These are phyloP conservation scores for Beauveria brongniartii DNA, from an alignment of 2,329 filamentous ascomycete genomes.

Conservation along the genomic window DNA sequence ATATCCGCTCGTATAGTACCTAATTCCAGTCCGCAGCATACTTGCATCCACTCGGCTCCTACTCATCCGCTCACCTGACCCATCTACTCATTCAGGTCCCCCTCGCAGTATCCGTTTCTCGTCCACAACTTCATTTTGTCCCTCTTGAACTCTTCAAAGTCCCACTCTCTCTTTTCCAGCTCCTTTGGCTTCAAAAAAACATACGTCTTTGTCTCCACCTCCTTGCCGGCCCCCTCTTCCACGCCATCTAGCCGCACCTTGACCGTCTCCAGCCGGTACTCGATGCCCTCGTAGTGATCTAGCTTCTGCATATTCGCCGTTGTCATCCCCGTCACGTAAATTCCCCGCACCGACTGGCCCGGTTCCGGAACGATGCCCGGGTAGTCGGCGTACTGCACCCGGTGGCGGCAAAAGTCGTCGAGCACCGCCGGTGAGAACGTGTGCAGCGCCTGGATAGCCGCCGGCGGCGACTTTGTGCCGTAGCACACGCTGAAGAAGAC, in stretches of 20 bases:
- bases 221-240: constrained; percentile 30
- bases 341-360: constrained; percentile 59
- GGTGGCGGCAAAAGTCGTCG: constrained; percentile 59
- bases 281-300: constrained; percentile 72
- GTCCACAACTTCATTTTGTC: constrained; percentile 59
- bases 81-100: constrained; percentile 11
- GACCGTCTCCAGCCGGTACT: constrained; percentile 52
- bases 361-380: constrained; percentile 61
- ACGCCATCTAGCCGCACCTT: constrained; percentile 34
- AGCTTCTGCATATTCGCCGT: constrained; percentile 66
- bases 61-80: neutral
- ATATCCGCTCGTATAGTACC: too few relatives aligned
- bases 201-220: constrained; percentile 44
- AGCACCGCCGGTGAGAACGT: constrained; percentile 69
- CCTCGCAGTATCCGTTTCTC: constrained; percentile 33
- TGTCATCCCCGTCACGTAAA: constrained; percentile 70
- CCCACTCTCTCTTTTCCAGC: constrained; percentile 75
- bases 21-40: too few relatives aligned
- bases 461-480: constrained; percentile 40
- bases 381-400: constrained; percentile 66
- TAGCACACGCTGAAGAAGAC: constrained; percentile 84
- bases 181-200: constrained; percentile 44
- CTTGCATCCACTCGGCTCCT: neutral
- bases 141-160: constrained; percentile 72
- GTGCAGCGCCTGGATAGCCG: constrained; percentile 47